Percentiles rank a stretch among this genome's conserved stretches.
Evolutionary conservation across 371 early-diverging fungal genomes (phyloP).

Genomic region (Apophysomyces sp.): DNA sequence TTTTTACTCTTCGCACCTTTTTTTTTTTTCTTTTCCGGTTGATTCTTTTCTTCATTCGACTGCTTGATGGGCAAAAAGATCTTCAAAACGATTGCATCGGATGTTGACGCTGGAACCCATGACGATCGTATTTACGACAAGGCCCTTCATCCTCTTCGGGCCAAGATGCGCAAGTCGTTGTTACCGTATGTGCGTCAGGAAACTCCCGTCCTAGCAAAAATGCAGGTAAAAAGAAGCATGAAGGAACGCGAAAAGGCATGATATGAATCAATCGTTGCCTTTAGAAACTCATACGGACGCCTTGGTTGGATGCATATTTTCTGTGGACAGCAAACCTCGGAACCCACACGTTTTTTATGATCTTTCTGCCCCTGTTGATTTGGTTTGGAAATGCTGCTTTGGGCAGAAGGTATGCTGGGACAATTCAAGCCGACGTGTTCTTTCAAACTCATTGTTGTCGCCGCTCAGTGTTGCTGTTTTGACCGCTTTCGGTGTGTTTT

Average conservation of each 20-base stretch:
- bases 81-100: conserved; percentile 34
- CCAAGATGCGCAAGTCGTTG: conserved; percentile 47
- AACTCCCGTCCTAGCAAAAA: conserved; percentile 52
- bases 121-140: conserved; percentile 48
- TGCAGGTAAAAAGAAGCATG: conserved; percentile 48
- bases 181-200: conserved; percentile 55
- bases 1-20: neutral
- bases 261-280: neutral
- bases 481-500: conserved; percentile 66
- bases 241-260: neutral
- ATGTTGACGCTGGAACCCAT: conserved; percentile 49
- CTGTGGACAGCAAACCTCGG: conserved; percentile 67
- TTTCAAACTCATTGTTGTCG: neutral
- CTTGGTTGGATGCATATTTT: conserved; percentile 58
- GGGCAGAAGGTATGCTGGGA: conserved; percentile 43
- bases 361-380: conserved; percentile 66
- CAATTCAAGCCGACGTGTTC: too few relatives aligned
- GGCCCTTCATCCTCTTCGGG: conserved; percentile 45
- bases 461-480: conserved; percentile 40
- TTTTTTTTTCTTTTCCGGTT: neutral
- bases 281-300: conserved; percentile 42
- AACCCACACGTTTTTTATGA: conserved; percentile 74
- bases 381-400: conserved; percentile 67
- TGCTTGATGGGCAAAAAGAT: conserved; percentile 33
- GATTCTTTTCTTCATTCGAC: neutral